Evolutionary conservation across 805 yeast genomes (phyloP).

Genomic region (Starmerella asiatica): DNA sequence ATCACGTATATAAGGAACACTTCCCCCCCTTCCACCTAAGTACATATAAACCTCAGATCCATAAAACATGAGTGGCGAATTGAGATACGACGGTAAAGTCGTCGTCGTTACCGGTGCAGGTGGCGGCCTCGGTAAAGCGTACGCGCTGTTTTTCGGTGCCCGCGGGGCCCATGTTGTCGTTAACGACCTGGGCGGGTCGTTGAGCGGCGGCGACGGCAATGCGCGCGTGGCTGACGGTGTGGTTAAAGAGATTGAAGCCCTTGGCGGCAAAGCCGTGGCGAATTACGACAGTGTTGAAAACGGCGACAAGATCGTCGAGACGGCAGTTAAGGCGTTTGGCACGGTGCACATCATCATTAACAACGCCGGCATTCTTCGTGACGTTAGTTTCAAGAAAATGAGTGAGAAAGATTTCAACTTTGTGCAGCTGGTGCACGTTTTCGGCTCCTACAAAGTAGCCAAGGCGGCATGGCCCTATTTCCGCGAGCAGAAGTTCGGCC

Average conservation of each 20-base stretch:
- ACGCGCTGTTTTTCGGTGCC: constrained; percentile 74
- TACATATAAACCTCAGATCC: too few species aligned
- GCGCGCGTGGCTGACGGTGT: constrained; percentile 74
- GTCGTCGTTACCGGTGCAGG: constrained; percentile 96
- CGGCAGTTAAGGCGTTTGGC: constrained; percentile 78
- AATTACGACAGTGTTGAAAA: constrained; percentile 82
- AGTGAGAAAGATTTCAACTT: constrained; percentile 60
- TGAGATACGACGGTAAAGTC: constrained; percentile 64
- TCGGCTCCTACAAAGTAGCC: constrained; percentile 75
- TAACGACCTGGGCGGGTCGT: constrained; percentile 81
- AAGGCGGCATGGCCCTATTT: constrained; percentile 87
- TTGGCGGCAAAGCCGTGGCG: constrained; percentile 82
- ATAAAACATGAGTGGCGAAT: constrained; percentile 16
- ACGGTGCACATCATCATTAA: constrained; percentile 78
- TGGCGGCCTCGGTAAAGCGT: constrained; percentile 85
- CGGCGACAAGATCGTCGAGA: constrained; percentile 71
- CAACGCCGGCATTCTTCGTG: constrained; percentile 92
- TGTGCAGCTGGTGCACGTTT: constrained; percentile 76
- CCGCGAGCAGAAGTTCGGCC: constrained; percentile 71
- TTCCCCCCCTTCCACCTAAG: too few species aligned
- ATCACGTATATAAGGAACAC: too few species aligned
- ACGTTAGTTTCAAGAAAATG: constrained; percentile 78
- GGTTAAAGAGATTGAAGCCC: constrained; percentile 62
- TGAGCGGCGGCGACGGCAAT: constrained; percentile 51
- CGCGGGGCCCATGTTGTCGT: constrained; percentile 94